Conservation (phyloP, 2,329 filamentous ascomycete species). For the Paecilomyces dactylethromorphus region DNA sequence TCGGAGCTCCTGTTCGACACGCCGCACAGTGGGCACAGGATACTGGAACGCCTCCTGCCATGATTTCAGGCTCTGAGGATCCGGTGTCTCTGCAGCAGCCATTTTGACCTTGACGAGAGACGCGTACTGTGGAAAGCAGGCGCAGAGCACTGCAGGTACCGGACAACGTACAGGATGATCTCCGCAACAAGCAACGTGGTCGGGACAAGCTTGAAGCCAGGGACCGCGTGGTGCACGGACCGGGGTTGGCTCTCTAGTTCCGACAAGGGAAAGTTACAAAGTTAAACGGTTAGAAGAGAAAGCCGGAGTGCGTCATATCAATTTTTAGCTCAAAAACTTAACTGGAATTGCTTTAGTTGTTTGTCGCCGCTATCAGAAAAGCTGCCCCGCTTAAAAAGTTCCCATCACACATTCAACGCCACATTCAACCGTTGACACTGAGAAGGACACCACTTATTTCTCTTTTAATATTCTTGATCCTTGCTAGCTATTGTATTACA, state of each 20-base stretch:
- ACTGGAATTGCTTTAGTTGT: background rate
- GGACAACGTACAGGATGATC: too few species aligned
- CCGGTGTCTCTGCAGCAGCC: constrained; percentile 47
- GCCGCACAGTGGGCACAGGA: constrained; percentile 56
- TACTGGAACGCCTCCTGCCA: constrained; percentile 66
- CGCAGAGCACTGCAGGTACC: background rate
- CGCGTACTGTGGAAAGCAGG: background rate
- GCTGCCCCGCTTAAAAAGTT: background rate
- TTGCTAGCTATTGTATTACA: background rate
- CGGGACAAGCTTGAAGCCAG: background rate
- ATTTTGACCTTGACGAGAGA: constrained; percentile 26
- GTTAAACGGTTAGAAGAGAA: background rate
- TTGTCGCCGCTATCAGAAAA: background rate
- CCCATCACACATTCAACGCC: background rate
- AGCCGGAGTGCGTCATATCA: background rate
- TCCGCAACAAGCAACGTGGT: constrained; percentile 1
- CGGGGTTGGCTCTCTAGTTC: background rate
- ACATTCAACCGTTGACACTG: background rate
- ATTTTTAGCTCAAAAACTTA: background rate
- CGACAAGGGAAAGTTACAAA: background rate
- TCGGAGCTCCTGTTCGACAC: constrained; percentile 59
- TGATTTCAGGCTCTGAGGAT: constrained; percentile 49
- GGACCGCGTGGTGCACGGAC: background rate
- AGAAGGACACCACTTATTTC: background rate
- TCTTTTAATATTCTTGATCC: background rate